phyloP scores from a whole-genome alignment of 306 rosid species.

The Neltuma alba region DNA sequence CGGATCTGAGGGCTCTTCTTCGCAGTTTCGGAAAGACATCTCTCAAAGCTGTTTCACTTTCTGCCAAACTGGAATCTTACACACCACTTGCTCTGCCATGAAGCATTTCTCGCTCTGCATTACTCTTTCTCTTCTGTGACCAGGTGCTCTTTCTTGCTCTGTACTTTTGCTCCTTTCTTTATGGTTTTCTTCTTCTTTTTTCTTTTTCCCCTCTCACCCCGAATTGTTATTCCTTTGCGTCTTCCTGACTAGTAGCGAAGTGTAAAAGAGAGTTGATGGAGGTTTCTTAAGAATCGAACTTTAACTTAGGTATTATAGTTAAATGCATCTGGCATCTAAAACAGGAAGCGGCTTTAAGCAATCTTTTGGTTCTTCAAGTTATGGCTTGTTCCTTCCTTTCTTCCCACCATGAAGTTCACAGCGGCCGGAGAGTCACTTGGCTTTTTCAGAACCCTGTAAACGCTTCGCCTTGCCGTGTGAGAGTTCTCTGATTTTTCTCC shows the following conservation, averaged over 20 bases:
- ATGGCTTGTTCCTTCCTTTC: slow-evolving; percentile 6
- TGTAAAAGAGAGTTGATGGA: slow-evolving; percentile 36
- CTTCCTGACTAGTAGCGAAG: slow-evolving; percentile 25
- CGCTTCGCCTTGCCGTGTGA: slow-evolving; percentile 20
- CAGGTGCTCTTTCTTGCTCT: slow-evolving; percentile 47
- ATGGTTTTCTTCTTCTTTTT: neutral
- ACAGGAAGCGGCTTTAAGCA: slow-evolving; percentile 13
- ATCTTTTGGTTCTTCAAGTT: slow-evolving; percentile 31
- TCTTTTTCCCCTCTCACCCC: too few species aligned
- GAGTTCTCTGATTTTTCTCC: slow-evolving; percentile 36
- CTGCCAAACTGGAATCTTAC: slow-evolving; percentile 32
- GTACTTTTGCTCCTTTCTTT: slow-evolving; percentile 40
- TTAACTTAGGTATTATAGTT: slow-evolving; percentile 30
- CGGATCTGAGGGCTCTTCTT: slow-evolving; percentile 76
- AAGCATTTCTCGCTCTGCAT: slow-evolving; percentile 53
- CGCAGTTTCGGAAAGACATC: slow-evolving; percentile 44
- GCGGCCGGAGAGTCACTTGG: slow-evolving; percentile 29
- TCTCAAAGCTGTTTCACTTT: slow-evolving; percentile 60
- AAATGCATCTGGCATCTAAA: slow-evolving; percentile 30
- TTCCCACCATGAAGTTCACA: slow-evolving; percentile 6
- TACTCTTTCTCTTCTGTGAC: slow-evolving; percentile 49
- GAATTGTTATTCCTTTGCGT: slow-evolving; percentile 27
- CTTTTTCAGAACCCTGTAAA: slow-evolving; percentile 29
- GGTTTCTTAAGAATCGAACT: slow-evolving; percentile 50
- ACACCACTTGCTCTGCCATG: slow-evolving; percentile 44